phyloP scores from a whole-genome alignment of 202 grass and related monocot species.

The Carex arenaria region DNA sequence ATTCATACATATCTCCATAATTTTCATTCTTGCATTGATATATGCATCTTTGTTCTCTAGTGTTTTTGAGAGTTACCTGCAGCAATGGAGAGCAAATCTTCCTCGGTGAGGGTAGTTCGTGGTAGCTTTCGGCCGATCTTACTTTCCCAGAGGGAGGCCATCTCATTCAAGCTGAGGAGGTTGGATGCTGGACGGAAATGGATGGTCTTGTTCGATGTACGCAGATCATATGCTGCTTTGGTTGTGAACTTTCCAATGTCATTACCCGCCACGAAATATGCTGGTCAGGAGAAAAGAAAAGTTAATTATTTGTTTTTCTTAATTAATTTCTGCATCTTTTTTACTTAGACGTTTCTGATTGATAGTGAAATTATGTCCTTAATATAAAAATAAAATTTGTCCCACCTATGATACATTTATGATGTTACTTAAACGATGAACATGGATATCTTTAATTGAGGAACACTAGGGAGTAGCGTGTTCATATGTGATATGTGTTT shows the following conservation, averaged over 20 bases:
- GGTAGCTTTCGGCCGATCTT: constrained; percentile 65
- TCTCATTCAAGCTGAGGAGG: constrained; percentile 61
- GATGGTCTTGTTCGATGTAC: constrained; percentile 48
- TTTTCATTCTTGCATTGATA: background rate
- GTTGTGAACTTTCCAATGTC: constrained; percentile 72
- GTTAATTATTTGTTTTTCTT: no score
- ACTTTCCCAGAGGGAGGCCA: constrained; percentile 63
- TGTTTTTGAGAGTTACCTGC: constrained; percentile 28
- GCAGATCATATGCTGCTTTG: constrained; percentile 44
- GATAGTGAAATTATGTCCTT: no score
- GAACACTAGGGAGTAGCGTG: no score
- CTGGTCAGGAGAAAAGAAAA: constrained; percentile 14
- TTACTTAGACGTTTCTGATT: no score
- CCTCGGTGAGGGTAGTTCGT: constrained; percentile 33
- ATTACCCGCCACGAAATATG: constrained; percentile 57
- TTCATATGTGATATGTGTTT: no score
- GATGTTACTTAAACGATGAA: no score
- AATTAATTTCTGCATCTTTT: no score
- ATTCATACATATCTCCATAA: no score
- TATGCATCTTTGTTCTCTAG: background rate
- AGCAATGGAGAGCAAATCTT: constrained; percentile 55
- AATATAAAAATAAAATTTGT: no score
- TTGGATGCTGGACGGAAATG: constrained; percentile 60
- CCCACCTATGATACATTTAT: no score
- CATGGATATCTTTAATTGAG: no score